phyloP scores from a whole-genome alignment of 2,329 filamentous ascomycete genomes.

The Leptodontidium sp. region DNA sequence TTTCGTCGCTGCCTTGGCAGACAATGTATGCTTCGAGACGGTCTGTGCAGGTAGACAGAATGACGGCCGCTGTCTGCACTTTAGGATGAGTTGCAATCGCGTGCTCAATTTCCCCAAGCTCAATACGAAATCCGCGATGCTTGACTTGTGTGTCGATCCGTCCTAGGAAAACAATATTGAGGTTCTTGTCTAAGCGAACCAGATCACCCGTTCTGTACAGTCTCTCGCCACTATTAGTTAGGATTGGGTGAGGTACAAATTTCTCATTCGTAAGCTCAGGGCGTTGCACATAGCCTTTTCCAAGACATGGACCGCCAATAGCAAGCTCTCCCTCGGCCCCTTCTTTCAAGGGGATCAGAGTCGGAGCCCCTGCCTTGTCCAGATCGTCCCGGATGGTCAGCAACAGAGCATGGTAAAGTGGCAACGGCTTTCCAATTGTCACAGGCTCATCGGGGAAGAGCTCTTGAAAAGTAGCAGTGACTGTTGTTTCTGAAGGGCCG shows the following conservation, averaged over 20 bases:
- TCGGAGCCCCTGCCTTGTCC: neutral
- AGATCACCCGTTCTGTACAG: slow-evolving; percentile 45
- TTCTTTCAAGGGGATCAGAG: slow-evolving; percentile 6
- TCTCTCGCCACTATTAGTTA: slow-evolving; percentile 52
- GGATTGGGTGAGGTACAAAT: slow-evolving; percentile 64
- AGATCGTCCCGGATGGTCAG: neutral
- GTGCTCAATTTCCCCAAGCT: slow-evolving; percentile 84
- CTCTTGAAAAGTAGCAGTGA: slow-evolving; percentile 23
- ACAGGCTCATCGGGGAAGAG: slow-evolving; percentile 20
- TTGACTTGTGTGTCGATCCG: slow-evolving; percentile 88
- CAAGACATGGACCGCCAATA: slow-evolving; percentile 59
- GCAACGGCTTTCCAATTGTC: slow-evolving; percentile 23
- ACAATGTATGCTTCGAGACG: slow-evolving; percentile 22
- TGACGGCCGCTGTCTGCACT: slow-evolving; percentile 21
- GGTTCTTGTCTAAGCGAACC: slow-evolving; percentile 62
- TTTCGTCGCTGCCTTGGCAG: neutral
- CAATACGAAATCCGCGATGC: slow-evolving; percentile 91
- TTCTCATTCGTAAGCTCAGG: slow-evolving; percentile 62
- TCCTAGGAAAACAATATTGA: slow-evolving; percentile 74
- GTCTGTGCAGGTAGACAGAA: slow-evolving; percentile 14
- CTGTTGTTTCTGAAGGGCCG: slow-evolving; percentile 26
- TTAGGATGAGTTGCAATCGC: slow-evolving; percentile 21
- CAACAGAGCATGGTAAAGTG: slow-evolving; percentile 19
- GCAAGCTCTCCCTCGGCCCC: slow-evolving; percentile 22
- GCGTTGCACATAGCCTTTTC: slow-evolving; percentile 66